phyloP scores from a whole-genome alignment of 2,329 filamentous ascomycete species.

The Talaromyces albobiverticillius region DNA sequence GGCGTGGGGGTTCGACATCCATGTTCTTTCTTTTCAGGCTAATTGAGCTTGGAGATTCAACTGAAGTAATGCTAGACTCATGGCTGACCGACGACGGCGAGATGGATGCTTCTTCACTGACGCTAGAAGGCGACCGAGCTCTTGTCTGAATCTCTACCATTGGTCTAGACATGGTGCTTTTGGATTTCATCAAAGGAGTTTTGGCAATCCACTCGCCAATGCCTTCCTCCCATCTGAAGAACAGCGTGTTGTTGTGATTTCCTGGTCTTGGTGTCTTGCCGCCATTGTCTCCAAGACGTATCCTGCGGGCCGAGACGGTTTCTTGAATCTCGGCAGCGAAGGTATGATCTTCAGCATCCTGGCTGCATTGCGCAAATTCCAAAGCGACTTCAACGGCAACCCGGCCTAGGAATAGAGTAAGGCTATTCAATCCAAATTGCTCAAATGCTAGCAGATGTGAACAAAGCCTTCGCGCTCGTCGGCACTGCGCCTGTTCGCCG shows the following conservation, averaged over 20 bases:
- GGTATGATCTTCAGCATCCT: slow-evolving; percentile 35
- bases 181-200: slow-evolving; percentile 39
- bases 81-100: slow-evolving; percentile 19
- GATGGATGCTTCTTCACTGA: slow-evolving; percentile 17
- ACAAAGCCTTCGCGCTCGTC: slow-evolving; percentile 25
- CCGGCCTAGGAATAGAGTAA: slow-evolving; percentile 31
- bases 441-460: slow-evolving; percentile 25
- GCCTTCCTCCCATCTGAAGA: slow-evolving; percentile 55
- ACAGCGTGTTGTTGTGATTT: slow-evolving; percentile 20
- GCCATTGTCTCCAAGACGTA: neutral
- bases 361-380: slow-evolving; percentile 37
- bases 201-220: slow-evolving; percentile 57
- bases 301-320: slow-evolving; percentile 20
- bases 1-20: neutral
- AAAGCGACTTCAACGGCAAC: slow-evolving; percentile 39
- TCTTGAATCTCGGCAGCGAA: slow-evolving; percentile 41
- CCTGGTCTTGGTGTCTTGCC: slow-evolving; percentile 16
- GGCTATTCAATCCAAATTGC: slow-evolving; percentile 18
- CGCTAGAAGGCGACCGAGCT: slow-evolving; percentile 17
- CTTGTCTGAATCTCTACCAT: slow-evolving; percentile 4
- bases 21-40: slow-evolving; percentile 2
- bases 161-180: slow-evolving; percentile 12
- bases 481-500: slow-evolving; percentile 21
- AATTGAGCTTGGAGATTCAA: slow-evolving; percentile 22
- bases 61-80: slow-evolving; percentile 30